Evolutionary conservation across 2,329 filamentous ascomycete species (phyloP).

Genomic region (Aureobasidium sp.): DNA sequence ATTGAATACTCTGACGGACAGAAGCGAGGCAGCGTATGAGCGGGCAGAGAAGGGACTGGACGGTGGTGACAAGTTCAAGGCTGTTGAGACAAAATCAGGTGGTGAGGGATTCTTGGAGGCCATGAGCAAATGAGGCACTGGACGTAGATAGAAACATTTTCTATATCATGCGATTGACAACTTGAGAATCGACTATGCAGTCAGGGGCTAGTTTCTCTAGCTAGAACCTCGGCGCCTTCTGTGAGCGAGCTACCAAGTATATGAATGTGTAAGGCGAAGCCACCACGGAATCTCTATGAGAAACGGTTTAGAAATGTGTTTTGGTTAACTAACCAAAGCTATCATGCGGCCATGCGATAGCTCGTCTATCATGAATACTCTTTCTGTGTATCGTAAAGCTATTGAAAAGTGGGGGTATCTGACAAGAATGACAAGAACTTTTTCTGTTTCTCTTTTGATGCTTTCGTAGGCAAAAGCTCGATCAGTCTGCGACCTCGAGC

Average conservation of each 20-base stretch:
- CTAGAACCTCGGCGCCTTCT: not conserved
- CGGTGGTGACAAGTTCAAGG: conserved; percentile 48
- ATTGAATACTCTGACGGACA: conserved; percentile 69
- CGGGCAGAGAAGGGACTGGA: conserved; percentile 73
- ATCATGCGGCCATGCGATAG: not conserved
- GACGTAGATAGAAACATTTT: not conserved
- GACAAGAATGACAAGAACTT: not conserved
- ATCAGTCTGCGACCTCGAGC: not conserved
- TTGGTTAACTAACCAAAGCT: not conserved
- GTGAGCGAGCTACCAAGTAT: not conserved
- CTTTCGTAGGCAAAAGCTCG: not conserved
- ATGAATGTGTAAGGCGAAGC: not conserved
- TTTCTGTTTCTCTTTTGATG: not conserved
- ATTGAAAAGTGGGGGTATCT: not conserved
- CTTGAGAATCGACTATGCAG: not conserved
- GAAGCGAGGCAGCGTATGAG: conserved; percentile 60
- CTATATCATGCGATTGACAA: not conserved
- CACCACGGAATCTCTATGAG: not conserved
- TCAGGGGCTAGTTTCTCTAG: not conserved
- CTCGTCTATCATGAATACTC: not conserved
- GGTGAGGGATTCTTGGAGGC: conserved; percentile 40
- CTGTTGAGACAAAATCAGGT: conserved; percentile 66
- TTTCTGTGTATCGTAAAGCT: not conserved
- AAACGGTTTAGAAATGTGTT: not conserved
- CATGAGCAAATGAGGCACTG: conserved; percentile 33